Conservation (phyloP, 495 filamentous ascomycete genomes). For the Penicillium coprophilum region DNA sequence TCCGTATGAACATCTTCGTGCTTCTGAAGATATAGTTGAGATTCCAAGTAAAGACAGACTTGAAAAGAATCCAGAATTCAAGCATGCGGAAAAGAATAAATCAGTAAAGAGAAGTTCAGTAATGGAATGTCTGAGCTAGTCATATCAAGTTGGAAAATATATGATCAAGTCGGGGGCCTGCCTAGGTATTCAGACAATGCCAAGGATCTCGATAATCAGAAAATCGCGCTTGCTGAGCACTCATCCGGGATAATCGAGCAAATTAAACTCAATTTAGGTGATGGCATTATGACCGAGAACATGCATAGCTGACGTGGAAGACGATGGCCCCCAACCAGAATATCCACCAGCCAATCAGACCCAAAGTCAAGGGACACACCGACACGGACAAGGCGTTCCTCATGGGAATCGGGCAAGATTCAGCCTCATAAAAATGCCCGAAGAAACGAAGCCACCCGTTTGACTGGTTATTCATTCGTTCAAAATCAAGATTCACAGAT, state of each 20-base stretch:
- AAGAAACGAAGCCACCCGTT: not conserved
- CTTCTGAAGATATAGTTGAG: not conserved
- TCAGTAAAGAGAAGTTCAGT: not conserved
- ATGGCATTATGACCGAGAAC: not conserved
- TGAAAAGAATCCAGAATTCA: not conserved
- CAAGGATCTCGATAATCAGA: not conserved
- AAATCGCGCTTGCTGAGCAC: not conserved
- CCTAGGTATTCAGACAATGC: not conserved
- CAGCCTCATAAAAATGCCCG: not conserved
- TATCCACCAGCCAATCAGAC: not conserved
- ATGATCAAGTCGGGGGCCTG: not conserved
- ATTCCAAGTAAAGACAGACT: not conserved
- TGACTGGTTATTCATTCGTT: not conserved
- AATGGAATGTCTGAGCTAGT: not conserved
- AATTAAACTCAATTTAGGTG: constrained; percentile 8
- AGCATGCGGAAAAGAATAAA: not conserved
- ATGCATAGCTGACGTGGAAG: not conserved
- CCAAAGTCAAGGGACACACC: not conserved
- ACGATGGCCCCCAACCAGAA: not conserved
- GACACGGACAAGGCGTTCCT: not conserved
- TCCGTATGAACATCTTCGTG: not conserved
- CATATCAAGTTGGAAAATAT: not conserved
- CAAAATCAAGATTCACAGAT: not conserved
- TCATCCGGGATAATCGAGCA: not conserved
- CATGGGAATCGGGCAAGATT: not conserved